Base-by-base conservation (phyloP, 148 eudicot genomes). In the Arctostaphylos glauca region DNA sequence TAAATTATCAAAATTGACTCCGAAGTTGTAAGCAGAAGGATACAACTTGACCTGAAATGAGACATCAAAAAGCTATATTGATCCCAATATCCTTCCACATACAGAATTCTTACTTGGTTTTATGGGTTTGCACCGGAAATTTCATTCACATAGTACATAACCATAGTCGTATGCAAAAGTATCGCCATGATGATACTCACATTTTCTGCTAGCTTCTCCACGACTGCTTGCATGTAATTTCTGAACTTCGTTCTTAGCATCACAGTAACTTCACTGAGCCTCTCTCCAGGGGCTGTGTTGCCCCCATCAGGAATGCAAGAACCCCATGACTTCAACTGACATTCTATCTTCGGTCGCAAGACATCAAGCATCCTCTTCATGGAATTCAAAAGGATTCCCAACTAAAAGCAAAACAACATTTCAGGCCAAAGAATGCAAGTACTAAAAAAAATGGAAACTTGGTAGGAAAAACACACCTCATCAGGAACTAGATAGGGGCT, bases 291-390 rank as follows among this genome's bases (percentile, higher is more conserved):
- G 50, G 60, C 85, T 76, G 83, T 64, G 77, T 83, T 88, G 46
- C 91, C 93, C 50, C 88, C 70, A 80, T 90, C 90, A 25, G 84
- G 84, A 48, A 84, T 82, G 88, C 89, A 90, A 79, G 88, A 87
- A 85, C 91, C 88, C 93, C 97, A 92, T 23, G 88, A 82, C 88
- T 94, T 94, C 75, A 94, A 58, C 75, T 88, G 90, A 46, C 76
- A 76, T 82, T 94, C 95, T 85, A 92, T 88, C 86, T 85, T 89
- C 77, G 97, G 97, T 67, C 88, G 87, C 74, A 92, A 74, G 43
- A 87, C 89, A 81, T 94, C 93, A 41, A 94, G 93, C 94, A 94
- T 90, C 87, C 94, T 88, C 86, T 91, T 92, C 94, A 94, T 84
- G 67, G 97, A 94, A 86, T 92, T 94, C 86, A 94, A 78, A 43